Evolutionary conservation across 78 protist genomes (phyloP), one percentile per base, ranked within the genome.

Genomic region (Chrysochromulina parva): DNA sequence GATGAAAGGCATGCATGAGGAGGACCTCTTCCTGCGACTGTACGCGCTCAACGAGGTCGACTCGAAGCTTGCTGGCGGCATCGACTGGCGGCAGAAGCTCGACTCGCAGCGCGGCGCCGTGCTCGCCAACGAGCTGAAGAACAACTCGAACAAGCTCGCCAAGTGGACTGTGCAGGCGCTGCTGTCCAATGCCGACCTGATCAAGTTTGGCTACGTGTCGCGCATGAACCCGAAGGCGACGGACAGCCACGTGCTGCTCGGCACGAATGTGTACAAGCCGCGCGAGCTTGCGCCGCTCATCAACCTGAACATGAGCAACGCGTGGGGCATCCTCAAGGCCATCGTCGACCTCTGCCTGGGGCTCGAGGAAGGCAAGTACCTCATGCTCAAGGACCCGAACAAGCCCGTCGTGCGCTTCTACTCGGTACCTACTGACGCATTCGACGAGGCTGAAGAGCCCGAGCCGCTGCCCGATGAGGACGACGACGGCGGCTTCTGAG

Each of bases 41-140:
- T 50, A 84, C 38, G 96, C 96, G 28, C 91, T 94, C 67, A 92
- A 92, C 74, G 96, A 94, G 60, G 59, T 10, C 57, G 93, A 94
- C 71, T 57, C 91, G 13, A 88, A 69, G 74, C 16, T 69, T 2
- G 4, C 13, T 26, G 0, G 13, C 48, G 4, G 47, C 38, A 5
- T 91, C 88, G 90, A 94, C 91, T 92, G 94, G 96, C 67, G 92
- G 10, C 65, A 58, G 71, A 67, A 65, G 85, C 78, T 94, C 53
- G 96, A 93, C 82, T 19, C 91, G 19, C 97, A 96, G 93, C 67
- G 93, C 53, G 97, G 96, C 55, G 92, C 97, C 19, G 96, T 96
- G 14, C 65, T 96, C 13, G 96, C 97, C 16, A 93, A 93, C 10
- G 97, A 96, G 94, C 82, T 96, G 74, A 96, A 96, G 93, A 95